Evolutionary conservation across 495 filamentous ascomycete genomes (phyloP), one percentile per base, ranked within the genome.

Genomic region (Chlorociboria aeruginascens): DNA sequence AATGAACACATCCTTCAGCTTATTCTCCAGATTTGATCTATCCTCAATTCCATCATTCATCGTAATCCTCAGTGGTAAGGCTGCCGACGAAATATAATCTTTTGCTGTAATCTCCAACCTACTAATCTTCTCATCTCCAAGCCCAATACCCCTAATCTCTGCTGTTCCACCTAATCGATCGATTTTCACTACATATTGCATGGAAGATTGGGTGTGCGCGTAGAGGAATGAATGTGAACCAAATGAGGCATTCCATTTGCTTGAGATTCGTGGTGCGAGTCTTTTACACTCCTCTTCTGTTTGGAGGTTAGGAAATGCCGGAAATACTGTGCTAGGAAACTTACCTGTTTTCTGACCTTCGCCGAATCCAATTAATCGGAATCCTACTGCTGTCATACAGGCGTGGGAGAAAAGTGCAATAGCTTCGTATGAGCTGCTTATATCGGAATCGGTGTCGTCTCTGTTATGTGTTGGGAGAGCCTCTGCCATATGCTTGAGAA

Each of bases 351-450:
- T 74, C 48, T 86, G 76, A 17, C 90, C 86, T 62, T 97, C 88
- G 13, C 81, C 73, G 14, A 95, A 82, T 1, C 89, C 89, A 16
- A 89, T 62, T 7, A 97, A 69, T 39, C 85, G 73, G 63, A 96
- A 97, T 39, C 79, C 86, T 8, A 90, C 76, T 6, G 81, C 78
- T 28, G 73, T 55, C 82, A 97, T 85, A 58, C 80, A 85, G 28
- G 86, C 86, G 62, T 98, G 90, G 35, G 77, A 70, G 54, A 92
- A 81, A 34, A 97, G 76, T 8, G 88, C 87, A 50, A 95, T 66
- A 36, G 85, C 87, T 66, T 97, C 93, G 63, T 83, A 84, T 2
- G 85, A 71, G 57, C 76, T 83, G 53, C 81, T 84, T 46, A 97
- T 66, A 49, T 80, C 73, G 10, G 72, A 74, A 6, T 73, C 61